Evolutionary conservation across 305 asterid genomes (phyloP).

Genomic region (Fraxinus nigra): DNA sequence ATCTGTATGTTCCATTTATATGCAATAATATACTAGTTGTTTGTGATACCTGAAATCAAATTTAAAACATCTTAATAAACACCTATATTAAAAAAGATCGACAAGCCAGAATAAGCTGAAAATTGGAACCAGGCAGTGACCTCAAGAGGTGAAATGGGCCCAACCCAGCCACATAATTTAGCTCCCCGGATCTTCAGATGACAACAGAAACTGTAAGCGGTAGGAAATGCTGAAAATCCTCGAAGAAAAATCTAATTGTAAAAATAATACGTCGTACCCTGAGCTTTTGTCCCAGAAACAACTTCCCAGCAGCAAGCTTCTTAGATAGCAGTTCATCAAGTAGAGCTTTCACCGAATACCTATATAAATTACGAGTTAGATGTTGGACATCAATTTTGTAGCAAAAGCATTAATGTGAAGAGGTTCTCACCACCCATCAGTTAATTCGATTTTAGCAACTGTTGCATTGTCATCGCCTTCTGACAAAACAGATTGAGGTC

Average conservation of each 20-base stretch:
- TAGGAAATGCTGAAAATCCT: constrained; percentile 33
- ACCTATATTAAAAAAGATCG: constrained; percentile 15
- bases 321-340: constrained; percentile 74
- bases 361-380: constrained; percentile 35
- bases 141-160: constrained; percentile 86
- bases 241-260: constrained; percentile 23
- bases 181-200: constrained; percentile 94
- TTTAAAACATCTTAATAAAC: constrained; percentile 17
- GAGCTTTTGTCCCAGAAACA: constrained; percentile 92
- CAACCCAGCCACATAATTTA: constrained; percentile 74
- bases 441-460: constrained; percentile 63
- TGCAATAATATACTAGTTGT: constrained; percentile 56
- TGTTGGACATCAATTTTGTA: constrained; percentile 22
- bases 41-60: constrained; percentile 55
- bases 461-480: constrained; percentile 33
- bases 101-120: constrained; percentile 19
- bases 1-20: constrained; percentile 86
- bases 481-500: constrained; percentile 38
- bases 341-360: constrained; percentile 75
- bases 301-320: constrained; percentile 68
- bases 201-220: constrained; percentile 60
- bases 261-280: constrained; percentile 49
- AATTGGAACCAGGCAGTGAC: constrained; percentile 36
- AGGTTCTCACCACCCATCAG: constrained; percentile 88
- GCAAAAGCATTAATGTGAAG: constrained; percentile 21